Conservation (phyloP, 2,329 filamentous ascomycete genomes). For the Teratosphaeria epicoccoides region DNA sequence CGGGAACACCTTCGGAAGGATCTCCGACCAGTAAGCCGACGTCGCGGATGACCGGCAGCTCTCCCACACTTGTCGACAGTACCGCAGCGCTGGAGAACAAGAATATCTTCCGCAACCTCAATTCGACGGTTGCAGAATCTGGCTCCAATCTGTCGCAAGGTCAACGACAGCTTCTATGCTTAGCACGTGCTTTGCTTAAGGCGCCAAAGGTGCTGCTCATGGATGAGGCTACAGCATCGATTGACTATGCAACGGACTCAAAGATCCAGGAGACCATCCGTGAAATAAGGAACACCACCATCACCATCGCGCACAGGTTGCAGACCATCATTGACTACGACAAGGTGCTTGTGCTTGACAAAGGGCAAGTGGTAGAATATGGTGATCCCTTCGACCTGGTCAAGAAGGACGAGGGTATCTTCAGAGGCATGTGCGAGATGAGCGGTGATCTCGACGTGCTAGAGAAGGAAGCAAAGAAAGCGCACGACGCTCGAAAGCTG, state of each 20-base stretch:
- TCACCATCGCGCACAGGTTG: slow-evolving; percentile 90
- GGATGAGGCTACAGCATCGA: slow-evolving; percentile 96
- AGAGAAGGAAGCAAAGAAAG: slow-evolving; percentile 44
- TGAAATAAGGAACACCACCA: slow-evolving; percentile 82
- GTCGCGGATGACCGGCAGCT: neutral
- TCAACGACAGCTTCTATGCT: slow-evolving; percentile 85
- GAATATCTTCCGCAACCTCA: slow-evolving; percentile 84
- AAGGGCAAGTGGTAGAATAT: slow-evolving; percentile 77
- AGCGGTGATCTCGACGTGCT: slow-evolving; percentile 53
- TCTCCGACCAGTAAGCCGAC: slow-evolving; percentile 18
- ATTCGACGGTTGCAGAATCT: slow-evolving; percentile 74
- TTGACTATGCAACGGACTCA: slow-evolving; percentile 88
- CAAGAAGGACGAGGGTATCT: slow-evolving; percentile 55
- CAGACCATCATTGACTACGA: slow-evolving; percentile 98
- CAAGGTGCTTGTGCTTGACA: slow-evolving; percentile 89
- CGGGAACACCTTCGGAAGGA: slow-evolving; percentile 18
- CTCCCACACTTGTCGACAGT: slow-evolving; percentile 3
- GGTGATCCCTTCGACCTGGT: slow-evolving; percentile 82
- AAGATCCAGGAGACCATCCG: slow-evolving; percentile 96
- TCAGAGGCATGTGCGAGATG: slow-evolving; percentile 59
- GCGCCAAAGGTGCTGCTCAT: slow-evolving; percentile 89
- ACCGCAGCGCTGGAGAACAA: slow-evolving; percentile 59
- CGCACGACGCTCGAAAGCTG: slow-evolving; percentile 33
- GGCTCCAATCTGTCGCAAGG: slow-evolving; percentile 93
- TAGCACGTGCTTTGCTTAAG: slow-evolving; percentile 87